Evolutionary conservation across 108 stramenopile genomes (phyloP), one percentile per base, ranked within the genome.

Genomic region (Cyclotella distinguenda): DNA sequence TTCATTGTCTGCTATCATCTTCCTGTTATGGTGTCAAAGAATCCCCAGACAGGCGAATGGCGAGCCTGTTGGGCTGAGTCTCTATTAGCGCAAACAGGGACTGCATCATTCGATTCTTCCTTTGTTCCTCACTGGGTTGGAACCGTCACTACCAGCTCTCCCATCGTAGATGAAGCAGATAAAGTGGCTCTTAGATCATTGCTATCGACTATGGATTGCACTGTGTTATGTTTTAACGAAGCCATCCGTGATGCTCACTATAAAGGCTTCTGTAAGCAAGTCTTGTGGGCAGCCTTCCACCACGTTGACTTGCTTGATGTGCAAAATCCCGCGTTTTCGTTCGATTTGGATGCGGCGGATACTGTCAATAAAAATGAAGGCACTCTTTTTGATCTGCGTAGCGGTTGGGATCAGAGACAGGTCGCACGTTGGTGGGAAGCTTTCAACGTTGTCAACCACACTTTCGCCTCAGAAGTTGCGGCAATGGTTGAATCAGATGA

Each of bases 281-380:
- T 97, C 21, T 73, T 99, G 8, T 97, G 98, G 96, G 96, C 97
- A 9, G 79, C 91, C 36, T 82, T 99, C 32, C 98, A 99, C 80
- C 96, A 99, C 64, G 95, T 97, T 10, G 89, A n/a, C n/a, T n/a
- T n/a, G n/a, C n/a, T n/a, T n/a, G n/a, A n/a, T n/a, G n/a, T n/a
- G n/a, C n/a, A n/a, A n/a, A n/a, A n/a, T n/a, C 95, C 9, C 80
- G 82, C 9, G 84, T 96, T 1, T 91, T 89, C 55, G 12, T 9
- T 22, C 25, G 48, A 38, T 81, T 65, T 10, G 47, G 69, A 54
- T 90, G 88, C 57, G 82, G 90, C 1, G 89, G 91, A 63, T 82
- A 84, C 66, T 83, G 63, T n/a, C n/a, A n/a, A n/a, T n/a, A n/a
- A n/a, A n/a, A n/a, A n/a, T n/a, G n/a, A n/a, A n/a, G n/a, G n/a